These are phyloP conservation scores for Apiospora kogelbergensis DNA, from an alignment of 2,329 filamentous ascomycete genomes.

Conservation along the genomic window DNA sequence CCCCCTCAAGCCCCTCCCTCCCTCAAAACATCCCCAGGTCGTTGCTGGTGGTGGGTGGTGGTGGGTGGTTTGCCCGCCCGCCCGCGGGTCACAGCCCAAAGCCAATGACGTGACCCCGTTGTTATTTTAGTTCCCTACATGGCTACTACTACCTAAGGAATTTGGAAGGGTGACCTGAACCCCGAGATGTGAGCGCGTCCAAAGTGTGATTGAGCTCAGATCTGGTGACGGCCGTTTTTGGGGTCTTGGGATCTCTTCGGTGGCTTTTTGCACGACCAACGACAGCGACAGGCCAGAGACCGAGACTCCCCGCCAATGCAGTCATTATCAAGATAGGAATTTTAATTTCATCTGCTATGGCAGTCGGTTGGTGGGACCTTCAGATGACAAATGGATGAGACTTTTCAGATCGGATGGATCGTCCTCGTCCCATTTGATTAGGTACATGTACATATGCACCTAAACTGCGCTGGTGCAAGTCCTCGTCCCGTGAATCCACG, in stretches of 20 bases:
- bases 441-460: conserved; percentile 7
- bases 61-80: neutral
- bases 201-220: neutral
- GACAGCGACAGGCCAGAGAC: neutral
- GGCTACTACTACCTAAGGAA: neutral
- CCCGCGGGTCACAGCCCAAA: neutral
- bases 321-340: neutral
- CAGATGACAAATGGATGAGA: neutral
- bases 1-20: neutral
- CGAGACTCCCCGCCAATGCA: neutral
- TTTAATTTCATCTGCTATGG: neutral
- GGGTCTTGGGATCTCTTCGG: neutral
- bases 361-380: neutral
- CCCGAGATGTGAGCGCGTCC: neutral
- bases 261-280: neutral
- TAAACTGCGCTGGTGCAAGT: neutral
- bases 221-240: neutral
- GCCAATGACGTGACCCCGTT: conserved; percentile 5
- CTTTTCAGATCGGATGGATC: conserved; percentile 3
- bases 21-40: conserved; percentile 1
- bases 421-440: conserved; percentile 5
- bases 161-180: neutral
- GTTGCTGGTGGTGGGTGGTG: neutral
- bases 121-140: neutral
- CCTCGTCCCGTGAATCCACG: neutral